Evolutionary conservation across 768 basidiomycete genomes (phyloP).

Genomic region (Russula virescens): DNA sequence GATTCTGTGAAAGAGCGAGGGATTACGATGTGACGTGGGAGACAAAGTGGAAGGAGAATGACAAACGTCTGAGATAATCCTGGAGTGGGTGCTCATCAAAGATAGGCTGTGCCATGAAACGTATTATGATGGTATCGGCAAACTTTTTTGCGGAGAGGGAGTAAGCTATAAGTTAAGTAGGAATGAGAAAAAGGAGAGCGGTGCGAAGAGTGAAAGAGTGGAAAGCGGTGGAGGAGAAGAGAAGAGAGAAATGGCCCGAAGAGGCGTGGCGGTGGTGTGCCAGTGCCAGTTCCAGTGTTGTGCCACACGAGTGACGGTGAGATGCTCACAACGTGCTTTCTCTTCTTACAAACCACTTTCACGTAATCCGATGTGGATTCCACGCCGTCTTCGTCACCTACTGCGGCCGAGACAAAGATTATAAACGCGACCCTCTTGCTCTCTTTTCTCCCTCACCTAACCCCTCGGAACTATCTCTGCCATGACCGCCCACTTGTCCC

Average conservation of each 20-base stretch:
- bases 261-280: no score
- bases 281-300: no score
- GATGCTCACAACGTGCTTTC: no score
- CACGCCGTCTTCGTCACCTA: no score
- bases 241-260: not conserved
- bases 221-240: no score
- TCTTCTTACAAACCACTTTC: no score
- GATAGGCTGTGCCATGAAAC: constrained; percentile 22
- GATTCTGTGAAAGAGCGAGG: constrained; percentile 15
- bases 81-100: constrained; percentile 24
- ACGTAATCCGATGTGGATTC: no score
- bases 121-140: not conserved
- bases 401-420: no score
- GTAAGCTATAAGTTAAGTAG: constrained; percentile 8
- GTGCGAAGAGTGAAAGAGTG: no score
- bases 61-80: constrained; percentile 23
- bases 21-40: not conserved
- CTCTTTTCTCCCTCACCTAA: not conserved
- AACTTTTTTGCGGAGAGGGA: not conserved
- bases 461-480: not conserved
- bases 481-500: not conserved
- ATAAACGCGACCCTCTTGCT: no score
- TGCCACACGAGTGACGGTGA: no score
- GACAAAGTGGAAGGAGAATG: not conserved
- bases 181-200: not conserved